A percentile compares a stretch with the other conserved stretches of the same genome.
These are phyloP conservation scores for Dimargaris xerosporica DNA, from an alignment of 192 early-diverging fungal genomes.

Conservation along the genomic window DNA sequence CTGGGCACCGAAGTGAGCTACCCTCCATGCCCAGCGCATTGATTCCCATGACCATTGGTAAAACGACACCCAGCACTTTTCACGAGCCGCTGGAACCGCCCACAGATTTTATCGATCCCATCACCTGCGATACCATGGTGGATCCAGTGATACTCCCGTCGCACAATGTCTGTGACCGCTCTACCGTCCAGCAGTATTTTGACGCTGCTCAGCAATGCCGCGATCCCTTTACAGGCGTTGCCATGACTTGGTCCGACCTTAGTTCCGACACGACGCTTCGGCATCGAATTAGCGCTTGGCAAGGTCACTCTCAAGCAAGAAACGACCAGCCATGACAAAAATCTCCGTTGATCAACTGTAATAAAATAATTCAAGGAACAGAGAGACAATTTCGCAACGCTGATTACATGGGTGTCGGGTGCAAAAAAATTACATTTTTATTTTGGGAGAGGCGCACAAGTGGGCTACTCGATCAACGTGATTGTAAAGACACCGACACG, in stretches of 20 bases:
- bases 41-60: no score
- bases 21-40: neutral
- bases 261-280: neutral
- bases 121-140: neutral
- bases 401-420: no score
- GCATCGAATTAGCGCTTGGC: neutral
- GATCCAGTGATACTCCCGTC: neutral
- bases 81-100: neutral
- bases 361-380: no score
- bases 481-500: no score
- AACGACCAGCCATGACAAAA: no score
- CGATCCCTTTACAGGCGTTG: neutral
- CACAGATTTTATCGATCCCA: conserved; percentile 2
- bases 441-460: no score
- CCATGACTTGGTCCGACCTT: neutral
- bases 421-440: no score
- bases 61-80: neutral
- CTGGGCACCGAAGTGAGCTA: neutral
- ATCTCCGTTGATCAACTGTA: no score
- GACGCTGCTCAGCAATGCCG: neutral
- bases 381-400: no score
- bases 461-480: no score
- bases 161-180: neutral
- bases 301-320: no score
- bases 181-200: conserved; percentile 1